Evolutionary conservation across 2,329 filamentous ascomycete species (phyloP).

Genomic region (Venturiaceae sp.): DNA sequence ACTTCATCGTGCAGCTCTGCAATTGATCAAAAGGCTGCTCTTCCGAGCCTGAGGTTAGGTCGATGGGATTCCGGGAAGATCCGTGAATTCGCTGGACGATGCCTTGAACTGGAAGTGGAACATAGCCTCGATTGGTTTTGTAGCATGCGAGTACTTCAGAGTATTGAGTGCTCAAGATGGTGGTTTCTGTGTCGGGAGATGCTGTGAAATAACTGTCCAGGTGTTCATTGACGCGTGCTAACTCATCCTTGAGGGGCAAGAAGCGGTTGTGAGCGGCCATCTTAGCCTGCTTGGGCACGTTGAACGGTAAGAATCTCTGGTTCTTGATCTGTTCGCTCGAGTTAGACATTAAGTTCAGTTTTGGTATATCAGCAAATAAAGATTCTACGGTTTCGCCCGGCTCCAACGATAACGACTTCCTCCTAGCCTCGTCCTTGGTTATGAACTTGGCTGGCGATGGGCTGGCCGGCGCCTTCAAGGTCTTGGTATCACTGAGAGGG

Average conservation of each 20-base stretch:
- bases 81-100: slow-evolving; percentile 35
- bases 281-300: slow-evolving; percentile 61
- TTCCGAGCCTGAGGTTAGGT: slow-evolving; percentile 28
- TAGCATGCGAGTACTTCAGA: not conserved
- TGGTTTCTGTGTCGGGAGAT: not conserved
- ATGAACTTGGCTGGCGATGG: not conserved
- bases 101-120: slow-evolving; percentile 16
- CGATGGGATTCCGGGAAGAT: slow-evolving; percentile 29
- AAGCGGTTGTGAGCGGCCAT: slow-evolving; percentile 46
- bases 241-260: slow-evolving; percentile 9
- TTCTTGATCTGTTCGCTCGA: slow-evolving; percentile 27
- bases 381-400: slow-evolving; percentile 19
- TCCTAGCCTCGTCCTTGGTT: slow-evolving; percentile 2
- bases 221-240: slow-evolving; percentile 16
- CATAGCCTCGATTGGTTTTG: not conserved
- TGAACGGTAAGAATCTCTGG: slow-evolving; percentile 72
- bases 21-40: slow-evolving; percentile 33
- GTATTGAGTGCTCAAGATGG: not conserved
- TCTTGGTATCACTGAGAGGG: slow-evolving; percentile 6
- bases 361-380: not conserved
- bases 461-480: not conserved
- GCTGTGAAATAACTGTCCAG: slow-evolving; percentile 10
- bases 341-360: slow-evolving; percentile 8
- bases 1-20: slow-evolving; percentile 52
- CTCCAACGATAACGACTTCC: slow-evolving; percentile 20